These are phyloP conservation scores for Trametes punicea DNA, from an alignment of 768 basidiomycete species.

Conservation along the genomic window DNA sequence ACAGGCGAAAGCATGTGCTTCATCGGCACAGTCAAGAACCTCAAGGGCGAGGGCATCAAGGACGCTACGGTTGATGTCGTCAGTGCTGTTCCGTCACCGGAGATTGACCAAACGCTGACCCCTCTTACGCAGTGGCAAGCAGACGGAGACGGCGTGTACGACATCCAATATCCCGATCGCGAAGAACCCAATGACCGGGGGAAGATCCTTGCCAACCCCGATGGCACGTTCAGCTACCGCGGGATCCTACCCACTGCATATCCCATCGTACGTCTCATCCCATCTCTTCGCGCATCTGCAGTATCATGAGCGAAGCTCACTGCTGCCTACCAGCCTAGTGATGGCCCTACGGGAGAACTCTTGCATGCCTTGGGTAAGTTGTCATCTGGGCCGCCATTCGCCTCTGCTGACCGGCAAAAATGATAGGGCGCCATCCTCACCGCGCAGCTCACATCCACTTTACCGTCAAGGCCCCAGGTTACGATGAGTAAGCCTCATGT, in stretches of 20 bases:
- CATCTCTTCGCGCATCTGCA: neutral
- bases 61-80: conserved; percentile 36
- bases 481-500: conserved; percentile 29
- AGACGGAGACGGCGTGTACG: conserved; percentile 38
- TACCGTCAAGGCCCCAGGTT: conserved; percentile 32
- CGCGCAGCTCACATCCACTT: conserved; percentile 36
- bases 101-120: neutral
- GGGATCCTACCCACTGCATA: conserved; percentile 34
- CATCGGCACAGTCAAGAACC: conserved; percentile 34
- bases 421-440: conserved; percentile 31
- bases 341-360: conserved; percentile 32
- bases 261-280: conserved; percentile 27
- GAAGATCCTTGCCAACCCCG: conserved; percentile 29
- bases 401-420: neutral
- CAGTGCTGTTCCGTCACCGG: neutral
- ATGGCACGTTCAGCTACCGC: conserved; percentile 31
- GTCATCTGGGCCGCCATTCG: neutral
- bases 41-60: conserved; percentile 31
- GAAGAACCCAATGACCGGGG: conserved; percentile 32
- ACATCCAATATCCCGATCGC: conserved; percentile 32
- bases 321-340: conserved; percentile 23
- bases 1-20: conserved; percentile 36
- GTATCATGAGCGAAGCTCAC: neutral
- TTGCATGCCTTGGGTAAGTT: conserved; percentile 26
- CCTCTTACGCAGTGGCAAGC: conserved; percentile 35